Percentiles rank a stretch among this genome's conserved stretches.
These are phyloP conservation scores for Apophysomyces elegans DNA, from an alignment of 371 early-diverging fungal genomes.

Conservation along the genomic window DNA sequence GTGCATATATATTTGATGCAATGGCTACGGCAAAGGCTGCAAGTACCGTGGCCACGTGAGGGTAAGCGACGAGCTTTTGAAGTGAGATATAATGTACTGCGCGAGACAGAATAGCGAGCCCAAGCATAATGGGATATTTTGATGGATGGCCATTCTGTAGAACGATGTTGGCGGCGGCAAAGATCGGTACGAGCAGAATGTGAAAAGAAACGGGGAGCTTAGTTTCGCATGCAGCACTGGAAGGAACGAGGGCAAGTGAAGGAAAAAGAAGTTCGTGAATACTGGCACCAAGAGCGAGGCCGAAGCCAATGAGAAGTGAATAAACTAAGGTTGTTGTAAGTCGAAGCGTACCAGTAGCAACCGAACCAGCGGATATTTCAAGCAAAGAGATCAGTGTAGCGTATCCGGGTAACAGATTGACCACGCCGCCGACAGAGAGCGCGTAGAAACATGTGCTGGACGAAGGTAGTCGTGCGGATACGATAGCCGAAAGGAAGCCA, in stretches of 20 bases:
- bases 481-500: constrained; percentile 56
- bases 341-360: constrained; percentile 78
- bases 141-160: constrained; percentile 21
- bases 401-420: constrained; percentile 68
- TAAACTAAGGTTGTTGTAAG: constrained; percentile 72
- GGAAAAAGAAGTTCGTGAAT: constrained; percentile 39
- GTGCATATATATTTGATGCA: constrained; percentile 31
- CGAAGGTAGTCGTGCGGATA: constrained; percentile 28
- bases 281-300: constrained; percentile 69
- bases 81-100: constrained; percentile 27
- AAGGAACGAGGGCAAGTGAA: constrained; percentile 23
- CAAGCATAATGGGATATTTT: constrained; percentile 30
- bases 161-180: constrained; percentile 28
- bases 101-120: constrained; percentile 28
- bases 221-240: constrained; percentile 23
- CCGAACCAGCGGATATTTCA: constrained; percentile 76
- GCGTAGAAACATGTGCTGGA: constrained; percentile 54
- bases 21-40: constrained; percentile 35
- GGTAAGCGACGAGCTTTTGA: constrained; percentile 28
- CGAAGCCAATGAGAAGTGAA: constrained; percentile 75
- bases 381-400: constrained; percentile 70
- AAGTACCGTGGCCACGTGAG: constrained; percentile 33
- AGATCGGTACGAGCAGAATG: constrained; percentile 30
- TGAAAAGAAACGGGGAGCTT: constrained; percentile 29
- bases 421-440: constrained; percentile 64